These are phyloP conservation scores for Croton setiger DNA, from an alignment of 441 rosid genomes.

Conservation along the genomic window DNA sequence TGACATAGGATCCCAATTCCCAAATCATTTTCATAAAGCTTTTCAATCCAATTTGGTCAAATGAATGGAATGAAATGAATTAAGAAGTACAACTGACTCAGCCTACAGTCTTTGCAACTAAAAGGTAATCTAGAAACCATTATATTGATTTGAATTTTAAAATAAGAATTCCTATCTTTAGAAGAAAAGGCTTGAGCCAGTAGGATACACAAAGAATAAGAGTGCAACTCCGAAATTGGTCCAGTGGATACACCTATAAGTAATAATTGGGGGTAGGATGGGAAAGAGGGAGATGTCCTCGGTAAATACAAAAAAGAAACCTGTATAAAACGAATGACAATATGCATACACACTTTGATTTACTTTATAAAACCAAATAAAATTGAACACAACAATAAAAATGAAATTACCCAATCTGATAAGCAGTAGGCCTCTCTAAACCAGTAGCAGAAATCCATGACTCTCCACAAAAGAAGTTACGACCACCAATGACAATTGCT, in stretches of 20 bases:
- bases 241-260: neutral
- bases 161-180: too few species aligned
- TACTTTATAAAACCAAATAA: neutral
- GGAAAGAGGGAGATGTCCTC: neutral
- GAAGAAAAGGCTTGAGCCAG: too few species aligned
- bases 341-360: neutral
- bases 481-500: constrained; percentile 82
- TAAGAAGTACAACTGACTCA: neutral
- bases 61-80: too few species aligned
- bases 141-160: too few species aligned
- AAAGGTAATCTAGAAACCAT: too few species aligned
- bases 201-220: too few species aligned
- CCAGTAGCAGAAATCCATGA: constrained; percentile 80
- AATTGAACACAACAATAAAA: neutral
- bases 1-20: neutral
- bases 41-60: neutral
- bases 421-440: constrained; percentile 71
- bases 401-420: constrained; percentile 72
- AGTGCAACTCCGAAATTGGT: neutral
- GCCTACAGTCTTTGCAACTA: neutral
- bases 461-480: constrained; percentile 77
- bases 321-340: neutral
- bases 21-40: neutral
- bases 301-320: neutral
- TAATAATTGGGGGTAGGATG: neutral